phyloP scores from a whole-genome alignment of 371 early-diverging fungal genomes.

The Mucor plumbeus region DNA sequence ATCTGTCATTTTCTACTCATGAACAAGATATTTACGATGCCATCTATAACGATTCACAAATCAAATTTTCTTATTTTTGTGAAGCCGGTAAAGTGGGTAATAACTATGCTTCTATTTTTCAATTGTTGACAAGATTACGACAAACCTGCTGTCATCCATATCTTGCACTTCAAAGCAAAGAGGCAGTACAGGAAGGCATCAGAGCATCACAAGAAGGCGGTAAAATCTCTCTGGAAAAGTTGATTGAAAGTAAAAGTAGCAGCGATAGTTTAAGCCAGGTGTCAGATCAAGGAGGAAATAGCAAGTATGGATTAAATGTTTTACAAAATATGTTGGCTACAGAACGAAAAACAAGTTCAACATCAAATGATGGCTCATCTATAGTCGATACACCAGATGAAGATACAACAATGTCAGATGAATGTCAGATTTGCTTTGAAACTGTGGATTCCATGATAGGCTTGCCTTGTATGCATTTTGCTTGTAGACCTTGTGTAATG shows the following conservation, averaged over 20 bases:
- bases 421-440: conserved; percentile 48
- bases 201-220: conserved; percentile 14
- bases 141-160: conserved; percentile 74
- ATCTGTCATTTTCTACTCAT: conserved; percentile 57
- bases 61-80: conserved; percentile 50
- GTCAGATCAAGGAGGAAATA: background rate
- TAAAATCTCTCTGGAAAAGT: conserved; percentile 39
- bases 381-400: background rate
- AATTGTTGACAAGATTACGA: conserved; percentile 58
- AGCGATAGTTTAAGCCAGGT: conserved; percentile 6
- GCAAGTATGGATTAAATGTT: conserved; percentile 43
- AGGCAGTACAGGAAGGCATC: conserved; percentile 15
- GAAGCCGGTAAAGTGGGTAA: conserved; percentile 46
- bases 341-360: conserved; percentile 17
- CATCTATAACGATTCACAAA: conserved; percentile 52
- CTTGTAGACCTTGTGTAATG: conserved; percentile 65
- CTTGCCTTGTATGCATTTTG: conserved; percentile 71
- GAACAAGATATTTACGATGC: conserved; percentile 56
- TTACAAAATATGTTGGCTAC: conserved; percentile 40
- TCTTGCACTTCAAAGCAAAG: conserved; percentile 43
- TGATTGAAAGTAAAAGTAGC: conserved; percentile 49
- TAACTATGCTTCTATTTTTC: conserved; percentile 59
- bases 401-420: conserved; percentile 26
- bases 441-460: conserved; percentile 55
- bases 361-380: background rate